phyloP scores from a whole-genome alignment of 2,329 filamentous ascomycete genomes.

The Berkeleyomyces basicola region DNA sequence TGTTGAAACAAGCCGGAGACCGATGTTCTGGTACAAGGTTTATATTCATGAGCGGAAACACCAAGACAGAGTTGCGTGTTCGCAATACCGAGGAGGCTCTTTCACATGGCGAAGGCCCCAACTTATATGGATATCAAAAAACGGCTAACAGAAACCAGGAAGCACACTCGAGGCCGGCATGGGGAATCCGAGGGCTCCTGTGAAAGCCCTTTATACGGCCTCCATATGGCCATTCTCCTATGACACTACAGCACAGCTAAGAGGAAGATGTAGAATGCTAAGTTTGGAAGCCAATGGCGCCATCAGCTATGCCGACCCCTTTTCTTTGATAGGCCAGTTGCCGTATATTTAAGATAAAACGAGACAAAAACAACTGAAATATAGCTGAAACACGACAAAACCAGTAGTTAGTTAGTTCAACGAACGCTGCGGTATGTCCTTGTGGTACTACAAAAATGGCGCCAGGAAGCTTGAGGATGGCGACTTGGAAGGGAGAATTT shows the following conservation, averaged over 20 bases:
- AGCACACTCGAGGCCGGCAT: neutral
- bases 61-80: neutral
- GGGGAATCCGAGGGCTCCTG: neutral
- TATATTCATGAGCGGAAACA: neutral
- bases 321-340: neutral
- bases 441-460: neutral
- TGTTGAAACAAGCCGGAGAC: neutral
- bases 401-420: neutral
- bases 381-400: neutral
- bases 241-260: neutral
- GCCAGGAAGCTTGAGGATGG: neutral
- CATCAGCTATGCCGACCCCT: neutral
- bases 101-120: neutral
- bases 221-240: neutral
- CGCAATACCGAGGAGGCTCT: neutral
- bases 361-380: neutral
- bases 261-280: neutral
- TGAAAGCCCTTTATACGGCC: neutral
- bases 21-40: neutral
- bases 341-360: neutral
- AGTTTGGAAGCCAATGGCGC: neutral
- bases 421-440: neutral
- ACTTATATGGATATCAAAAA: neutral
- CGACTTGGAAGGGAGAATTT: neutral
- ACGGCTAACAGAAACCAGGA: neutral